Percentiles rank a stretch among this genome's conserved stretches.
These are phyloP conservation scores for Lathyrus aphaca DNA, from an alignment of 306 rosid species.

Conservation along the genomic window DNA sequence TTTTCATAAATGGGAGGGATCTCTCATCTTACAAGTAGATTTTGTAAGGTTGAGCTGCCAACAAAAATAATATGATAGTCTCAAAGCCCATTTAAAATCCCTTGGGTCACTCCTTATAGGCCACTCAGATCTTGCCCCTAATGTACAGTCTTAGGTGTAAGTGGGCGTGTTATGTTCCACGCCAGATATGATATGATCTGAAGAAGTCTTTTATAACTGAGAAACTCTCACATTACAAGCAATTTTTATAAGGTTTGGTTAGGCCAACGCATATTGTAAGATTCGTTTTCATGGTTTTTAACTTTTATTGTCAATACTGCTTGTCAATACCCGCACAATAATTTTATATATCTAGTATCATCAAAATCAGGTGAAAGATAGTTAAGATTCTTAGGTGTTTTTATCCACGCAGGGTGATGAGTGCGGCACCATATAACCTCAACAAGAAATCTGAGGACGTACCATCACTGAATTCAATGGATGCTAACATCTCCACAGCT, in stretches of 20 bases:
- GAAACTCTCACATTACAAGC: not conserved
- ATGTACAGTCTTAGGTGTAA: not conserved
- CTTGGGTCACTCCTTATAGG: not conserved
- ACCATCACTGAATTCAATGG: conserved; percentile 48
- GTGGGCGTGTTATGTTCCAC: not conserved
- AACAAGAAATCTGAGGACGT: conserved; percentile 55
- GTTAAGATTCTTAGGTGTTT: conserved; percentile 18
- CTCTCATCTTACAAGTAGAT: not conserved
- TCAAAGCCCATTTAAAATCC: not conserved
- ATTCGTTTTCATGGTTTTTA: not conserved
- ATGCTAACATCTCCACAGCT: conserved; percentile 45
- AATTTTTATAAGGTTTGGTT: not conserved
- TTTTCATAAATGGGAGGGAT: not conserved
- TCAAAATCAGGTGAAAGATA: conserved; percentile 6
- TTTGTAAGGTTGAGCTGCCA: not conserved
- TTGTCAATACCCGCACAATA: not conserved
- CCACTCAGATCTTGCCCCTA: not conserved
- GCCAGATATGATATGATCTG: not conserved
- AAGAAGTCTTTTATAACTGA: not conserved
- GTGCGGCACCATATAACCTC: conserved; percentile 66
- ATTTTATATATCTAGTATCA: not conserved
- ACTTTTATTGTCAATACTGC: not conserved
- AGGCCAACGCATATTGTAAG: not conserved
- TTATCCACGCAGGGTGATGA: conserved; percentile 64
- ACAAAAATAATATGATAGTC: not conserved